These are phyloP conservation scores for Tetrapisispora arboricola DNA, from an alignment of 805 yeast genomes.

Conservation along the genomic window DNA sequence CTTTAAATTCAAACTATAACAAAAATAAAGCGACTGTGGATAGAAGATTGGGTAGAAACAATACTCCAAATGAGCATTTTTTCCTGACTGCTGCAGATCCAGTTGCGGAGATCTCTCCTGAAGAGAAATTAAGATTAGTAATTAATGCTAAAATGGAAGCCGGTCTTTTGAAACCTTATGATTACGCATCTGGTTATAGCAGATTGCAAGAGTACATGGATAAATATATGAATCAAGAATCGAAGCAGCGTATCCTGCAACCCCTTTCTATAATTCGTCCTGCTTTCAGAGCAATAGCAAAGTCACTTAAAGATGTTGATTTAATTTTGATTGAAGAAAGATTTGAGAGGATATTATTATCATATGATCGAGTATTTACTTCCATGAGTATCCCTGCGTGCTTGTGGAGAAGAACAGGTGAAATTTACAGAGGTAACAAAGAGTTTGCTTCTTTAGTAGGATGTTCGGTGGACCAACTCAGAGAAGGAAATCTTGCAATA, in stretches of 20 bases:
- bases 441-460: conserved; percentile 92
- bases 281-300: conserved; percentile 86
- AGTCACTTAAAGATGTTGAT: conserved; percentile 83
- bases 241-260: conserved; percentile 74
- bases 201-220: conserved; percentile 87
- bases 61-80: conserved; percentile 84
- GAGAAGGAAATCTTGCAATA: conserved; percentile 86
- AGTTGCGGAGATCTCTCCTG: conserved; percentile 86
- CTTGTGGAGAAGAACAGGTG: conserved; percentile 94
- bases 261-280: conserved; percentile 83
- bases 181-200: conserved; percentile 89
- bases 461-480: conserved; percentile 77
- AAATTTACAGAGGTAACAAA: conserved; percentile 87
- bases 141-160: conserved; percentile 92
- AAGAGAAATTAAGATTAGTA: conserved; percentile 84
- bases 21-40: conserved; percentile 1
- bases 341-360: conserved; percentile 85
- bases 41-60: conserved; percentile 24
- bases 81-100: conserved; percentile 96
- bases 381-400: conserved; percentile 98
- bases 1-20: not conserved
- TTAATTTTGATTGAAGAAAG: conserved; percentile 86
- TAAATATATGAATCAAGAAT: conserved; percentile 73
- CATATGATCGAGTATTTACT: conserved; percentile 90
- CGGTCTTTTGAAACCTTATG: conserved; percentile 83